These are phyloP conservation scores for Pseudogymnoascus sp. DNA, from an alignment of 2,329 filamentous ascomycete genomes.

Conservation along the genomic window DNA sequence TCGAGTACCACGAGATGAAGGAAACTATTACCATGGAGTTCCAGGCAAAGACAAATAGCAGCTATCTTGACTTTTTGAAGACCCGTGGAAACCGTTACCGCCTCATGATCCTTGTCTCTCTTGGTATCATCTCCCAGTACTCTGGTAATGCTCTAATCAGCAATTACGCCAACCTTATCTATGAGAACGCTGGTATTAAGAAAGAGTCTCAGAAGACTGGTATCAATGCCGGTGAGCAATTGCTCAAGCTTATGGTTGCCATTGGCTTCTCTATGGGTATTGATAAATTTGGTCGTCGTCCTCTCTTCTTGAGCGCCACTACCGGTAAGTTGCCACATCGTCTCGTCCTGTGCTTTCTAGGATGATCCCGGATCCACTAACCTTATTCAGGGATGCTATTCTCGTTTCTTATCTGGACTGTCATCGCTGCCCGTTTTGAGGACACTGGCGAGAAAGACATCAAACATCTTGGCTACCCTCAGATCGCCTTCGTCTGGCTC, in stretches of 20 bases:
- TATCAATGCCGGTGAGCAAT: constrained; percentile 27
- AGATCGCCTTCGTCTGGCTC: constrained; percentile 41
- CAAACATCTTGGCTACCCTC: constrained; percentile 31
- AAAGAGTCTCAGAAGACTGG: constrained; percentile 18
- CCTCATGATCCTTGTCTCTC: constrained; percentile 50
- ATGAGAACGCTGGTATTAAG: constrained; percentile 51
- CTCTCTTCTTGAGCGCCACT: constrained; percentile 40
- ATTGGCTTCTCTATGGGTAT: constrained; percentile 46
- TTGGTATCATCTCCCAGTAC: constrained; percentile 61
- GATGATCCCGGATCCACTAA: constrained; percentile 10
- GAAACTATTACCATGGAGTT: constrained; percentile 21
- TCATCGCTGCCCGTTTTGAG: constrained; percentile 38
- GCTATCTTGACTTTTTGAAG: constrained; percentile 41
- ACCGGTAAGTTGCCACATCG: constrained; percentile 10
- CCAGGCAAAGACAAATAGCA: constrained; percentile 37
- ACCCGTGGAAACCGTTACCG: constrained; percentile 58
- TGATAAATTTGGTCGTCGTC: constrained; percentile 46
- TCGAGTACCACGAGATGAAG: constrained; percentile 27
- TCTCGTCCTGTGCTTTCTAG: not conserved
- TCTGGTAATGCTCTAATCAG: constrained; percentile 58
- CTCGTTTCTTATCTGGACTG: constrained; percentile 43
- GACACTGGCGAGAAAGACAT: constrained; percentile 24
- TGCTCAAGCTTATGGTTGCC: constrained; percentile 44
- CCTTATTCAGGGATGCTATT: constrained; percentile 28
- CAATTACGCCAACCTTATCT: constrained; percentile 58